phyloP scores from a whole-genome alignment of 2,329 filamentous ascomycete genomes.

The Atkinsonella hypoxylon region DNA sequence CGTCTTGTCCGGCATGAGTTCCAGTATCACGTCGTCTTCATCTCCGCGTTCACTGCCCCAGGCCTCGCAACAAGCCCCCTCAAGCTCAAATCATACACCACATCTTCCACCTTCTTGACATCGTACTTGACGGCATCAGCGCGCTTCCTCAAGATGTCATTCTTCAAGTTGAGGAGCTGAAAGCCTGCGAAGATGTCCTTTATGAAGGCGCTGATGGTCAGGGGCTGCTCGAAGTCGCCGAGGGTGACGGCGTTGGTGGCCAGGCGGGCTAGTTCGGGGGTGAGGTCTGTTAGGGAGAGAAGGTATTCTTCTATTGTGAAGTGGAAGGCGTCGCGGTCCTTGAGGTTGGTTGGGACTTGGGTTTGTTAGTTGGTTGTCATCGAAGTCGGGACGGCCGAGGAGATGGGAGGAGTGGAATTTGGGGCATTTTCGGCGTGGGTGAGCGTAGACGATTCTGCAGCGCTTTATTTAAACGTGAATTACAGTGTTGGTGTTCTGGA shows the following conservation, averaged over 20 bases:
- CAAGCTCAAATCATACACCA: conserved; percentile 89
- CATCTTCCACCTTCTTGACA: conserved; percentile 96
- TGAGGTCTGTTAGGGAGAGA: conserved; percentile 71
- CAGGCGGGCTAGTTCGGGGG: conserved; percentile 81
- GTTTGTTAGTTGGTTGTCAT: neutral
- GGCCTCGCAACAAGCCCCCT: conserved; percentile 61
- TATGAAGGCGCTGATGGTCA: conserved; percentile 82
- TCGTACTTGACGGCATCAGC: conserved; percentile 94
- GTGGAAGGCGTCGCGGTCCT: conserved; percentile 83
- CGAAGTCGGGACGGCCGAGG: neutral
- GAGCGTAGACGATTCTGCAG: neutral
- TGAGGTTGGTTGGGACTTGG: conserved; percentile 79
- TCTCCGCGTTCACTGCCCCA: conserved; percentile 21
- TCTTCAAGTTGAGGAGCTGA: conserved; percentile 95
- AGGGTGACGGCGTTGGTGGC: conserved; percentile 86
- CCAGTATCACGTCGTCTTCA: conserved; percentile 22
- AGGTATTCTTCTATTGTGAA: conserved; percentile 96
- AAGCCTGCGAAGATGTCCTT: conserved; percentile 95
- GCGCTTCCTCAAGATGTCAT: conserved; percentile 76
- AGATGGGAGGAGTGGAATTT: neutral
- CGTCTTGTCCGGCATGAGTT: too few relatives aligned
- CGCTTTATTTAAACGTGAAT: too few relatives aligned
- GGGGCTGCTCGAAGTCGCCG: conserved; percentile 73
- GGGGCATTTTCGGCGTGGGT: too few relatives aligned
- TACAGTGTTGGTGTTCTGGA: neutral